A percentile compares a stretch with the other conserved stretches of the same genome.
Conservation (phyloP, 768 basidiomycete genomes). For the Leucosporidium yakuticum region DNA sequence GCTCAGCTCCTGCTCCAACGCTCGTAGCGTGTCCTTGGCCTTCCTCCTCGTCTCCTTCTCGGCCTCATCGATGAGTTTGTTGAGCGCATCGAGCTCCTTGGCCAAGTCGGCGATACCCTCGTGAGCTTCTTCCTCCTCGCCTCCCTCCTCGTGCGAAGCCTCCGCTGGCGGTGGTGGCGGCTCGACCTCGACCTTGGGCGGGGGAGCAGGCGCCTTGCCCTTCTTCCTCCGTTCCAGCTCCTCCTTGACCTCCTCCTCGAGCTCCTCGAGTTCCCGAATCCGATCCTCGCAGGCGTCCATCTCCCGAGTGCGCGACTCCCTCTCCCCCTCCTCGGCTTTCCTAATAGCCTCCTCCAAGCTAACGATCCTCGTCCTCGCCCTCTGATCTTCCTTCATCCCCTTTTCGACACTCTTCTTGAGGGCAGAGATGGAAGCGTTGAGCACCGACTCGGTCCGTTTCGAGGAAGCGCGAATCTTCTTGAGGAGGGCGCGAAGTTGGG, state of each 20-base stretch:
- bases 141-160: neutral
- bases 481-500: conserved; percentile 13
- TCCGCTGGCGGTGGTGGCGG: neutral
- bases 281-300: conserved; percentile 8
- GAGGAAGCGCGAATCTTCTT: conserved; percentile 19
- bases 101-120: conserved; percentile 24
- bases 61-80: conserved; percentile 26
- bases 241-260: conserved; percentile 5
- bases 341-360: conserved; percentile 28
- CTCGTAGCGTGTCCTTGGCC: conserved; percentile 18
- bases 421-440: conserved; percentile 9
- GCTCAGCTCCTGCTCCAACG: conserved; percentile 26
- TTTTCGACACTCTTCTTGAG: conserved; percentile 27
- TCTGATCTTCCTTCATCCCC: conserved; percentile 34
- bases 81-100: conserved; percentile 28
- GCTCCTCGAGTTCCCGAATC: neutral
- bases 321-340: conserved; percentile 12
- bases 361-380: conserved; percentile 28
- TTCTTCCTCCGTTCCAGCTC: conserved; percentile 19
- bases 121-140: neutral
- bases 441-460: conserved; percentile 17
- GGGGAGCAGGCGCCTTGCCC: conserved; percentile 4
- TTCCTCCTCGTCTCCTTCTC: conserved; percentile 10
- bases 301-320: conserved; percentile 7
- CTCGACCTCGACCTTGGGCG: too few relatives aligned